Evolutionary conservation across 1,284 basidiomycete genomes (phyloP).

Genomic region (Trichosporon asahii): DNA sequence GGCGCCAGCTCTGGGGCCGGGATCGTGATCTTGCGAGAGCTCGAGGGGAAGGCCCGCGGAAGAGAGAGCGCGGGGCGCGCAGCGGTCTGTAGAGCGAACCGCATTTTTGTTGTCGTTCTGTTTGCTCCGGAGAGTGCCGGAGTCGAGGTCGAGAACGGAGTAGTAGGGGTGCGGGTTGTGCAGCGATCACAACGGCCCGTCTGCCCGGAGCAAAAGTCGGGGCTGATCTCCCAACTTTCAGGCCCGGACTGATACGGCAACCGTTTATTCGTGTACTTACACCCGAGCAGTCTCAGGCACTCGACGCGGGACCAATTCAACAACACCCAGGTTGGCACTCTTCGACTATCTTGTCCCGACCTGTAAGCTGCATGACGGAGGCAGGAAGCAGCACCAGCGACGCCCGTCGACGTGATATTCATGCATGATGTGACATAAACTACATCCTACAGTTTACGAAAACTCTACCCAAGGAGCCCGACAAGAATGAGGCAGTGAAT

Average conservation of each 20-base stretch:
- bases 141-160: background rate
- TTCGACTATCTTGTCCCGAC: too few relatives aligned
- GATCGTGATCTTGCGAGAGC: slow-evolving; percentile 15
- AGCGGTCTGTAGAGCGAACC: background rate
- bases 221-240: slow-evolving; percentile 4
- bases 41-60: background rate
- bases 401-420: background rate
- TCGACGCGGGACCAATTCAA: background rate
- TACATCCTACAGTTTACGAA: slow-evolving; percentile 5
- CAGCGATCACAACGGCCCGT: background rate
- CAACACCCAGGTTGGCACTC: too few relatives aligned
- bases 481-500: background rate
- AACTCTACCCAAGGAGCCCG: background rate
- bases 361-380: too few relatives aligned
- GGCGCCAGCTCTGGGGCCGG: slow-evolving; percentile 31
- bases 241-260: background rate
- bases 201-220: background rate
- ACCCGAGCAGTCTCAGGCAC: background rate
- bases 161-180: background rate
- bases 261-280: slow-evolving; percentile 5
- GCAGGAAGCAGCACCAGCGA: too few relatives aligned
- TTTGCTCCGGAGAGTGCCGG: background rate
- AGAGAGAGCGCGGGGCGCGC: background rate
- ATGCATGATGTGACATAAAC: slow-evolving; percentile 10
- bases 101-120: background rate